Conservation (phyloP, 2,329 filamentous ascomycete genomes). For the Aspergillus tamarii region DNA sequence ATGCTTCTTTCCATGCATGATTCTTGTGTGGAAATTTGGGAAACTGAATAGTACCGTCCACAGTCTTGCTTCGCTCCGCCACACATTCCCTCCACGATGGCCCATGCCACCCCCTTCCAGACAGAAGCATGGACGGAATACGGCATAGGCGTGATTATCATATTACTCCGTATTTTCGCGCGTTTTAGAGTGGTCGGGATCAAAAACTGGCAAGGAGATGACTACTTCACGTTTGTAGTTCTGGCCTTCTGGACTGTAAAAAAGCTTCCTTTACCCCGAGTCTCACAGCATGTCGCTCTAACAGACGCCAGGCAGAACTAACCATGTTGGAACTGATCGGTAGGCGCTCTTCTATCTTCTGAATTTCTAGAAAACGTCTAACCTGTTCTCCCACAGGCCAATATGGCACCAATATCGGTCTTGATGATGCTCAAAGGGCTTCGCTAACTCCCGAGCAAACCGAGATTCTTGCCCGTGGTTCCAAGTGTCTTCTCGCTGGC, state of each 20-base stretch:
- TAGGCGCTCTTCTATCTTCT: constrained; percentile 4
- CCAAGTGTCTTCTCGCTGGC: constrained; percentile 37
- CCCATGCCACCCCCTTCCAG: constrained; percentile 42
- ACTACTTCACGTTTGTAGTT: constrained; percentile 44
- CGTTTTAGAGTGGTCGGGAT: constrained; percentile 45
- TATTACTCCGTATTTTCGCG: constrained; percentile 46
- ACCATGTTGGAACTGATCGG: constrained; percentile 28
- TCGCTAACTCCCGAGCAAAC: constrained; percentile 36
- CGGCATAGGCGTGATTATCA: constrained; percentile 41
- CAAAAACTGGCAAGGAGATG: constrained; percentile 48
- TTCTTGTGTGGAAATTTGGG: background rate
- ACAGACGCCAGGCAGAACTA: constrained; percentile 18
- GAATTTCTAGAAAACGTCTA: background rate
- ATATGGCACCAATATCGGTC: constrained; percentile 45
- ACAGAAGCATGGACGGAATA: constrained; percentile 52
- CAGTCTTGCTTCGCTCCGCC: background rate
- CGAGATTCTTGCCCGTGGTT: constrained; percentile 36
- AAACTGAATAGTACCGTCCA: background rate
- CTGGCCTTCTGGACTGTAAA: constrained; percentile 45
- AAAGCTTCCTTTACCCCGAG: background rate
- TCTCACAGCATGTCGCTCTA: background rate
- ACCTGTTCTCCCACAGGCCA: constrained; percentile 29
- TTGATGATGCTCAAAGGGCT: constrained; percentile 36
- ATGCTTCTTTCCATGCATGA: background rate
- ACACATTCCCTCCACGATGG: constrained; percentile 7